Conservation (phyloP, 495 filamentous ascomycete genomes). For the Aspergillus homomorphus region DNA sequence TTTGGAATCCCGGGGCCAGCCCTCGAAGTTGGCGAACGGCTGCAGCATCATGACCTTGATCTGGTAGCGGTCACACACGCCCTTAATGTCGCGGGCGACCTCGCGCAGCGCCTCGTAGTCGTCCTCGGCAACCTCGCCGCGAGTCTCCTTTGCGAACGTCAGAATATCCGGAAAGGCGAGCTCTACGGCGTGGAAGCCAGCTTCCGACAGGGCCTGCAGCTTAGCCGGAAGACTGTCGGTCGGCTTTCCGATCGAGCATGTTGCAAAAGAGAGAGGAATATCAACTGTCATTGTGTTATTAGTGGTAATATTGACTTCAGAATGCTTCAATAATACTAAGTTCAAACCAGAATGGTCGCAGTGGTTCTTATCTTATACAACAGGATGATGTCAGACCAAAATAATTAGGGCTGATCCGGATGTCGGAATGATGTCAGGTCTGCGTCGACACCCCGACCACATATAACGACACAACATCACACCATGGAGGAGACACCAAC, state of each 20-base stretch:
- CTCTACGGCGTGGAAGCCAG: conserved; percentile 70
- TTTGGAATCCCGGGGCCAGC: conserved; percentile 58
- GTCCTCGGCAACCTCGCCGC: conserved; percentile 48
- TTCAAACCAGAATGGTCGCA: neutral
- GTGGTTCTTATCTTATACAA: neutral
- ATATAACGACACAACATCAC: neutral
- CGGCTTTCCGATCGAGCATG: conserved; percentile 57
- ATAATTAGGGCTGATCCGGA: neutral
- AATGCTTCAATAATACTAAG: neutral
- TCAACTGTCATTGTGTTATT: conserved; percentile 10
- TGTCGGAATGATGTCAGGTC: neutral
- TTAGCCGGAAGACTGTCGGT: conserved; percentile 59
- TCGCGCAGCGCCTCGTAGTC: conserved; percentile 55
- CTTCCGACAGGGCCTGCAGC: conserved; percentile 61
- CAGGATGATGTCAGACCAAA: neutral
- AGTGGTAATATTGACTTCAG: neutral
- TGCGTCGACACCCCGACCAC: neutral
- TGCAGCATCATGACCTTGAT: conserved; percentile 72
- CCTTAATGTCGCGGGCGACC: conserved; percentile 50
- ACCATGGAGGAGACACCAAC: neutral
- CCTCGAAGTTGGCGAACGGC: conserved; percentile 78
- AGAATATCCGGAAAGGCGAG: conserved; percentile 75
- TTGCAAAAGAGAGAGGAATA: conserved; percentile 62
- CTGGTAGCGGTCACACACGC: conserved; percentile 47
- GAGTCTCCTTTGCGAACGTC: conserved; percentile 51